Percentiles rank a stretch among this genome's conserved stretches.
These are phyloP conservation scores for Cyberlindnera subsufficiens DNA, from an alignment of 805 yeast genomes.

Conservation along the genomic window DNA sequence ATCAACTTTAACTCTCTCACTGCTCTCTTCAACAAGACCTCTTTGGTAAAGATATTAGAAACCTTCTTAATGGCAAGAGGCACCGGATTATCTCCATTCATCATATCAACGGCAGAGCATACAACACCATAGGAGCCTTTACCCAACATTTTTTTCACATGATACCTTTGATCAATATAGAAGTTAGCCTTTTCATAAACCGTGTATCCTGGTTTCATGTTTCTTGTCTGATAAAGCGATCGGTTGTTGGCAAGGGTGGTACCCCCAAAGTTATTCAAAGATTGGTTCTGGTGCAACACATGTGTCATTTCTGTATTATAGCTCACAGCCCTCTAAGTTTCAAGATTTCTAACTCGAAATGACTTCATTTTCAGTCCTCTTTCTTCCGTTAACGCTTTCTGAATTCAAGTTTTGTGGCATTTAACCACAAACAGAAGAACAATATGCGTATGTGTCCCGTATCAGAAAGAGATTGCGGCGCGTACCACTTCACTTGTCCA, in stretches of 20 bases:
- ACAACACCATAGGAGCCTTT: constrained; percentile 87
- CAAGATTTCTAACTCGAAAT: no score
- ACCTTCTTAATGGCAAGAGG: constrained; percentile 79
- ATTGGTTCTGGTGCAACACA: background rate
- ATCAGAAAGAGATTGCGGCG: no score
- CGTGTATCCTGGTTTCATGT: constrained; percentile 21
- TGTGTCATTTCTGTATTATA: background rate
- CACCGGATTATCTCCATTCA: constrained; percentile 24
- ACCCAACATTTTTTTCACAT: constrained; percentile 56
- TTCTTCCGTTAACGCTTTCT: no score
- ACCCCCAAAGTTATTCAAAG: background rate
- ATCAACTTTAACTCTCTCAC: constrained; percentile 76
- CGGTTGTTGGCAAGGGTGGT: background rate
- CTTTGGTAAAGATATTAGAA: constrained; percentile 59
- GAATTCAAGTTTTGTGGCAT: no score
- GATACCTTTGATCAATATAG: constrained; percentile 56
- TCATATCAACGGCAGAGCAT: constrained; percentile 62
- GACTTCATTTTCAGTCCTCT: no score
- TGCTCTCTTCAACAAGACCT: constrained; percentile 69
- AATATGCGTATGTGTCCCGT: no score
- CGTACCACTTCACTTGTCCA: no score
- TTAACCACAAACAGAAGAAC: no score
- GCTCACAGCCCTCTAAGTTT: background rate
- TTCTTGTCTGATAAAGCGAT: background rate
- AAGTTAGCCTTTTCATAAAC: constrained; percentile 52